Evolutionary conservation across 2,329 filamentous ascomycete species (phyloP).

Genomic region (Fusarium sp.): DNA sequence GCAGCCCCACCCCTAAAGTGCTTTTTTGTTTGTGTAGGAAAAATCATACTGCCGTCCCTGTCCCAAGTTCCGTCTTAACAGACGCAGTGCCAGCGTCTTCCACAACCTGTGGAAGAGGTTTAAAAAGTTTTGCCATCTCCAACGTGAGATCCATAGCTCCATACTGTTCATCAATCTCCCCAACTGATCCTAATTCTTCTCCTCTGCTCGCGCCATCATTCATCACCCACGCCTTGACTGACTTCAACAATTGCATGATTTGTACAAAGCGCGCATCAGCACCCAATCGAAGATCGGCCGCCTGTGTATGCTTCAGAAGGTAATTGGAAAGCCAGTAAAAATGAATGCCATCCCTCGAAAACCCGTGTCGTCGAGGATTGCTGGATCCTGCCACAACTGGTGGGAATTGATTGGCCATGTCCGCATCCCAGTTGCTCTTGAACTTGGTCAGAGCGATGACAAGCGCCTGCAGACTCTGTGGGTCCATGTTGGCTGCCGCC

Average conservation of each 20-base stretch:
- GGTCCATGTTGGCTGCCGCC: conserved; percentile 54
- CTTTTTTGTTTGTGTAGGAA: conserved; percentile 49
- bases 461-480: conserved; percentile 61
- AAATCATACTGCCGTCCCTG: conserved; percentile 49
- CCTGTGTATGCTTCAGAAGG: conserved; percentile 69
- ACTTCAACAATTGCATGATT: conserved; percentile 71
- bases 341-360: conserved; percentile 77
- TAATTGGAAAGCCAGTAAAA: conserved; percentile 79
- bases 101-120: conserved; percentile 64
- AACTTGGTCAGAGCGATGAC: conserved; percentile 75
- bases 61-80: conserved; percentile 58
- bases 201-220: conserved; percentile 74
- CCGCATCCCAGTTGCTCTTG: conserved; percentile 78
- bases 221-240: conserved; percentile 70
- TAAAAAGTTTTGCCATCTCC: conserved; percentile 79
- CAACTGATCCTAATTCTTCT: conserved; percentile 75
- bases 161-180: conserved; percentile 75
- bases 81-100: conserved; percentile 58
- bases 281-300: conserved; percentile 65
- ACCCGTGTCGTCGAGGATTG: conserved; percentile 72
- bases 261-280: conserved; percentile 71
- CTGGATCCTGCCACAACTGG: conserved; percentile 58
- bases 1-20: conserved; percentile 52
- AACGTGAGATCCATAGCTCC: conserved; percentile 73
- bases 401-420: conserved; percentile 76